phyloP scores from a whole-genome alignment of 148 eudicot genomes.

The Hydrangea macrophylla region DNA sequence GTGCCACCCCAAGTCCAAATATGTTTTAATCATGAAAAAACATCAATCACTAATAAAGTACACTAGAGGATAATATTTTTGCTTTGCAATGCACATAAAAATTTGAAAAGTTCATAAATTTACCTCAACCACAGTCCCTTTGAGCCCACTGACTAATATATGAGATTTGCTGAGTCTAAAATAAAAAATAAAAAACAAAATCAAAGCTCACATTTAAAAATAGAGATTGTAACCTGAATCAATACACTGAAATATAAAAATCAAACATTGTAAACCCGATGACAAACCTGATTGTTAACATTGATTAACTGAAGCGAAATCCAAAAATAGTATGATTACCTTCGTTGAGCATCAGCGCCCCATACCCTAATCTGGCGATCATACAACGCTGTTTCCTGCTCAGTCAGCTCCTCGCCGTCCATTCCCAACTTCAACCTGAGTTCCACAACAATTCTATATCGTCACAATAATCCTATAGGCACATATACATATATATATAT shows the following conservation, averaged over 20 bases:
- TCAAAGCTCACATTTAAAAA: not conserved
- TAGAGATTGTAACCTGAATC: not conserved
- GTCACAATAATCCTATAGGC: not conserved
- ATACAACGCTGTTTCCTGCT: conserved; percentile 94
- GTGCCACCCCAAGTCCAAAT: not conserved
- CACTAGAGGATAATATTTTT: no score
- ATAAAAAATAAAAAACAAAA: conserved; percentile 20
- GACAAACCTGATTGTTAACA: not conserved
- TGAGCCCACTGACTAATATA: conserved; percentile 78
- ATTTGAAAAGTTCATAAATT: not conserved
- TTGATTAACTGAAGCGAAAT: not conserved
- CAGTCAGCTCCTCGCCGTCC: conserved; percentile 84
- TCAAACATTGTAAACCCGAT: not conserved
- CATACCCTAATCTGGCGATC: conserved; percentile 99
- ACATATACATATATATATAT: not conserved
- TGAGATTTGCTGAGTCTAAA: conserved; percentile 86
- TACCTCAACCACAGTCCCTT: conserved; percentile 90
- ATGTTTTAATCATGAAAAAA: not conserved
- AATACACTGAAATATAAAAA: not conserved
- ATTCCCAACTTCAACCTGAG: conserved; percentile 22
- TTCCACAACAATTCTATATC: not conserved
- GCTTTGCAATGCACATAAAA: not conserved
- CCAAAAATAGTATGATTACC: conserved; percentile 30
- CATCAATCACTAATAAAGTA: no score
- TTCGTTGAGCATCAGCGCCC: conserved; percentile 96